These are phyloP conservation scores for Silybum marianum DNA, from an alignment of 129 eudicot species.

Conservation along the genomic window DNA sequence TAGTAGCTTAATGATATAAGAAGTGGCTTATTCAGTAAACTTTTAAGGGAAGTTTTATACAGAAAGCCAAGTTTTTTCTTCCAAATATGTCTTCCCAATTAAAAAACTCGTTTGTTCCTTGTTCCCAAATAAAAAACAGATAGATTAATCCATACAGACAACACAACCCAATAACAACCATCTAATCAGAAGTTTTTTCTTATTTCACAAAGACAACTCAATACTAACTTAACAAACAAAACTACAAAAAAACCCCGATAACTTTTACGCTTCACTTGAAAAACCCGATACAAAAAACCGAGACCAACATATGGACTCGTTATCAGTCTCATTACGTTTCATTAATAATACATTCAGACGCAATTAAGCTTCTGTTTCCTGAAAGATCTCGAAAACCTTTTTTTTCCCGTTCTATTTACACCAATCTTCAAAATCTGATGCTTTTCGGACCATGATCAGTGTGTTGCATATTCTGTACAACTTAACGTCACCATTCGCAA, in stretches of 20 bases:
- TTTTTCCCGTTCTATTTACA: conserved; percentile 36
- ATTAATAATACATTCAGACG: conserved; percentile 7
- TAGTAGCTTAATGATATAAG: too few relatives aligned
- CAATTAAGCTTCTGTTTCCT: not conserved
- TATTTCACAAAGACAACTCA: not conserved
- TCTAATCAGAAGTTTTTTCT: not conserved
- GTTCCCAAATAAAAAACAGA: too few relatives aligned
- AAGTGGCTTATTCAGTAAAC: too few relatives aligned
- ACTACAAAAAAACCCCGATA: conserved; percentile 15
- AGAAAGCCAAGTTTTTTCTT: too few relatives aligned
- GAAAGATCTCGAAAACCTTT: conserved; percentile 5
- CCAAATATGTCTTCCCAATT: too few relatives aligned
- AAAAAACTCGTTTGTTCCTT: too few relatives aligned
- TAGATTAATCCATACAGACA: too few relatives aligned
- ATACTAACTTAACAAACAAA: not conserved
- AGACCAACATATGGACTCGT: conserved; percentile 26
- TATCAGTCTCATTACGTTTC: conserved; percentile 38
- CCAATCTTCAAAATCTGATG: conserved; percentile 42
- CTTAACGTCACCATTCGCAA: conserved; percentile 69
- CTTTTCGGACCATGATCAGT: conserved; percentile 48
- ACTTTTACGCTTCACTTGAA: conserved; percentile 2
- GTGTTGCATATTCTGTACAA: conserved; percentile 82
- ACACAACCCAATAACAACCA: not conserved
- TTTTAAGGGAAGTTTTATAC: too few relatives aligned
- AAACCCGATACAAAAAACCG: not conserved